phyloP scores from a whole-genome alignment of 1,284 basidiomycete species.

The Trichosporon asahii region DNA sequence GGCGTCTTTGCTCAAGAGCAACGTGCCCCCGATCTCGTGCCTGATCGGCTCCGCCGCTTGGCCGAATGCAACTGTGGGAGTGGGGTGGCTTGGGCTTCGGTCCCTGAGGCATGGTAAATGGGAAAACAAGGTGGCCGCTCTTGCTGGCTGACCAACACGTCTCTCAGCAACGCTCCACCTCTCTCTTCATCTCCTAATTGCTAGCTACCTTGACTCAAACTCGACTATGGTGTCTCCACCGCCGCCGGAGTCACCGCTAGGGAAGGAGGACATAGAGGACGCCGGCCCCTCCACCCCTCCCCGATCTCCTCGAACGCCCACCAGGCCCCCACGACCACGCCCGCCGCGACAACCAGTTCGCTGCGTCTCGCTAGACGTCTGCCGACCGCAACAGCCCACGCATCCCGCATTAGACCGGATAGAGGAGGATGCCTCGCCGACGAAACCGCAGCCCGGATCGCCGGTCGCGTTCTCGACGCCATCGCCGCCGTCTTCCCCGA shows the following conservation, averaged over 20 bases:
- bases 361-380: background rate
- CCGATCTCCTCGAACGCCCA: background rate
- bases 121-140: background rate
- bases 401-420: background rate
- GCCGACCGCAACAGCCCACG: background rate
- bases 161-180: background rate
- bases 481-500: background rate
- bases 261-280: background rate
- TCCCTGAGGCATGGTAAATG: background rate
- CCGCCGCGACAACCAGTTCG: background rate
- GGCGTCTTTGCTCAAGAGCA: background rate
- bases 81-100: background rate
- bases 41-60: background rate
- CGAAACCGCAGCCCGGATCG: background rate
- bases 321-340: background rate
- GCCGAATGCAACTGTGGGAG: background rate
- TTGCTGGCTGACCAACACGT: too few relatives aligned
- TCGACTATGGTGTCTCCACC: background rate
- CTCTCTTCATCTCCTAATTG: background rate
- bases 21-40: constrained; percentile 1
- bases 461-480: background rate
- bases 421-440: background rate
- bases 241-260: background rate
- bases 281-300: background rate
- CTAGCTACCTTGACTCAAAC: background rate